These are phyloP conservation scores for Colletotrichum sp. DNA, from an alignment of 2,329 filamentous ascomycete species.

Conservation along the genomic window DNA sequence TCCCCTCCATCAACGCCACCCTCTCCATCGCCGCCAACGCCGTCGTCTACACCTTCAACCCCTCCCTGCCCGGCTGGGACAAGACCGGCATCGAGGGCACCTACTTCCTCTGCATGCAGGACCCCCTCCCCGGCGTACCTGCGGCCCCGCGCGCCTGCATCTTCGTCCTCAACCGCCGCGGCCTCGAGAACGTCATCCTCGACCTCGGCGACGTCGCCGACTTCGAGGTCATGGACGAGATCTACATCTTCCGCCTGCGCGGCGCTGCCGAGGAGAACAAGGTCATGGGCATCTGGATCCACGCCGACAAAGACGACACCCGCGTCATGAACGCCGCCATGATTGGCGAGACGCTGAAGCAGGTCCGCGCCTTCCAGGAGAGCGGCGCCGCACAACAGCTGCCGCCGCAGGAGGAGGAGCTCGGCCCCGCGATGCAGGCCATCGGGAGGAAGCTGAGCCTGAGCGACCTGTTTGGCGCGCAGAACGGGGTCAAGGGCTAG, in stretches of 20 bases:
- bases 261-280: slow-evolving; percentile 34
- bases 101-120: slow-evolving; percentile 81
- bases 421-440: slow-evolving; percentile 47
- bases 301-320: slow-evolving; percentile 52
- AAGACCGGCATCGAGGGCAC: slow-evolving; percentile 87
- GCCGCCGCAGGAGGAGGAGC: slow-evolving; percentile 12
- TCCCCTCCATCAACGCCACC: slow-evolving; percentile 75
- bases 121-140: slow-evolving; percentile 39
- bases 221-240: slow-evolving; percentile 65
- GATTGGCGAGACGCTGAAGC: slow-evolving; percentile 47
- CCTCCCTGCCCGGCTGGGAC: slow-evolving; percentile 74
- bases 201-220: slow-evolving; percentile 65
- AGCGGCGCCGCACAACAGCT: not conserved
- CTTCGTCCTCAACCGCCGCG: slow-evolving; percentile 76
- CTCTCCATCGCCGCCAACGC: slow-evolving; percentile 84
- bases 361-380: slow-evolving; percentile 19
- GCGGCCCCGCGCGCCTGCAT: slow-evolving; percentile 56
- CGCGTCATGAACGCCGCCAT: slow-evolving; percentile 43
- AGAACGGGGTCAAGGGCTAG: slow-evolving; percentile 26
- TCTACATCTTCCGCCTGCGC: slow-evolving; percentile 55
- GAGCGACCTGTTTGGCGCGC: slow-evolving; percentile 48
- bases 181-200: slow-evolving; percentile 73
- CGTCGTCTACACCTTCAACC: slow-evolving; percentile 82
- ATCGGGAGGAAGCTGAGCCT: slow-evolving; percentile 49
- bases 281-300: slow-evolving; percentile 60